Percentiles rank a stretch among this genome's conserved stretches.
These are phyloP conservation scores for Neurospora cerealis DNA, from an alignment of 495 filamentous ascomycete genomes.

Conservation along the genomic window DNA sequence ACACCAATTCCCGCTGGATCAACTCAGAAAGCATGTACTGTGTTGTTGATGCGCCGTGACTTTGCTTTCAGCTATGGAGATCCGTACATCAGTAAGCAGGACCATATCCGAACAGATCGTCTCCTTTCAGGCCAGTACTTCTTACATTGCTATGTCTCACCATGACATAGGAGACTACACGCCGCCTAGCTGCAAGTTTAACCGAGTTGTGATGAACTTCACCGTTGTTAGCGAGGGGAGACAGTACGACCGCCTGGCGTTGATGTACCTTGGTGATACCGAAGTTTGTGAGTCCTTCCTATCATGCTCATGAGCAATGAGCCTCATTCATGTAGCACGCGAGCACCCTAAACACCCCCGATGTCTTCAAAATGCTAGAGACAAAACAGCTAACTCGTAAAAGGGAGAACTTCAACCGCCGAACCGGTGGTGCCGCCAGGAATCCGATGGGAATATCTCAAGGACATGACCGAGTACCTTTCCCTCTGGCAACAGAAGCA, in stretches of 20 bases:
- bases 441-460: slow-evolving; percentile 66
- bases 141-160: background rate
- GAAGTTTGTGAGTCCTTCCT: slow-evolving; percentile 52
- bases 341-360: background rate
- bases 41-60: slow-evolving; percentile 57
- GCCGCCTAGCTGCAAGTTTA: slow-evolving; percentile 65
- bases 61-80: slow-evolving; percentile 71
- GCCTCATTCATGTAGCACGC: background rate
- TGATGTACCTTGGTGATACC: slow-evolving; percentile 71
- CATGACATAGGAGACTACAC: slow-evolving; percentile 46
- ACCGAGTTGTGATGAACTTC: slow-evolving; percentile 71
- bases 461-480: slow-evolving; percentile 72
- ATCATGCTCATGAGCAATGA: background rate
- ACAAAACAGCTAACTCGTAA: background rate
- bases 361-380: background rate
- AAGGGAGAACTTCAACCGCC: slow-evolving; percentile 67
- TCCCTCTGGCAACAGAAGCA: slow-evolving; percentile 56
- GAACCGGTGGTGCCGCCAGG: slow-evolving; percentile 60
- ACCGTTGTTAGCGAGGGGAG: slow-evolving; percentile 64
- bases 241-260: slow-evolving; percentile 72
- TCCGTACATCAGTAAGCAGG: slow-evolving; percentile 62
- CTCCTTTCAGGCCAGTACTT: background rate
- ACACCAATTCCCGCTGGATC: slow-evolving; percentile 9
- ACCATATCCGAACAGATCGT: background rate
- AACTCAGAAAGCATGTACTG: slow-evolving; percentile 34